phyloP scores from a whole-genome alignment of 495 filamentous ascomycete species.

The Zalerion maritima region DNA sequence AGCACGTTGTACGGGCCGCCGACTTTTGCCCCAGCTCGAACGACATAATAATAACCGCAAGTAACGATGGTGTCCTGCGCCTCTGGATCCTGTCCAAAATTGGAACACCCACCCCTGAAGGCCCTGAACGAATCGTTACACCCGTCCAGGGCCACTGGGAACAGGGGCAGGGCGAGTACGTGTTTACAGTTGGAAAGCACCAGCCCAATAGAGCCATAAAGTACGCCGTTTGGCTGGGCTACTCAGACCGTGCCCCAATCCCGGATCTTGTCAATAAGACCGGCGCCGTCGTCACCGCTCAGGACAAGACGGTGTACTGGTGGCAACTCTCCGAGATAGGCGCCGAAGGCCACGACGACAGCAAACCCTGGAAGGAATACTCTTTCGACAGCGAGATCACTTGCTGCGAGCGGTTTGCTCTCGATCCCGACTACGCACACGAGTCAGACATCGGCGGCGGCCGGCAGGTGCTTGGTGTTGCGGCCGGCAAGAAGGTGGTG shows the following conservation, averaged over 20 bases:
- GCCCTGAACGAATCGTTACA: too few relatives aligned
- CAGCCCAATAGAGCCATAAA: too few relatives aligned
- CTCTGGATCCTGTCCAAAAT: constrained; percentile 70
- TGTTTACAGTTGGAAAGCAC: too few relatives aligned
- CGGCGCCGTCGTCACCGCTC: constrained; percentile 76
- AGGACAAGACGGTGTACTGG: constrained; percentile 86
- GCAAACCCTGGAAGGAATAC: constrained; percentile 57
- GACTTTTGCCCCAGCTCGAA: constrained; percentile 74
- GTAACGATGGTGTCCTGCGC: constrained; percentile 89
- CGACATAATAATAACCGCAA: constrained; percentile 73
- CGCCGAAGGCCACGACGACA: constrained; percentile 58
- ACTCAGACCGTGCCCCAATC: too few relatives aligned
- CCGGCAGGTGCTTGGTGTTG: constrained; percentile 43
- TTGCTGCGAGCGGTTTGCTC: constrained; percentile 70
- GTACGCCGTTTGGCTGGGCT: too few relatives aligned
- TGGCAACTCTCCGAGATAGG: constrained; percentile 70
- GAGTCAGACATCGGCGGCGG: constrained; percentile 36
- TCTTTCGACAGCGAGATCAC: constrained; percentile 73
- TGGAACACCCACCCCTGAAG: too few relatives aligned
- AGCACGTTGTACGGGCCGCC: constrained; percentile 87
- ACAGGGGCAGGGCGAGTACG: too few relatives aligned
- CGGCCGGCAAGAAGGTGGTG: constrained; percentile 81
- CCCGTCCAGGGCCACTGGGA: too few relatives aligned
- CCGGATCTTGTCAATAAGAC: too few relatives aligned
- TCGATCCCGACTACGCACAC: constrained; percentile 25